Percentiles rank a stretch among this genome's conserved stretches.
Conservation (phyloP, 116 monocot genomes). For the Phalaenopsis hybrid region DNA sequence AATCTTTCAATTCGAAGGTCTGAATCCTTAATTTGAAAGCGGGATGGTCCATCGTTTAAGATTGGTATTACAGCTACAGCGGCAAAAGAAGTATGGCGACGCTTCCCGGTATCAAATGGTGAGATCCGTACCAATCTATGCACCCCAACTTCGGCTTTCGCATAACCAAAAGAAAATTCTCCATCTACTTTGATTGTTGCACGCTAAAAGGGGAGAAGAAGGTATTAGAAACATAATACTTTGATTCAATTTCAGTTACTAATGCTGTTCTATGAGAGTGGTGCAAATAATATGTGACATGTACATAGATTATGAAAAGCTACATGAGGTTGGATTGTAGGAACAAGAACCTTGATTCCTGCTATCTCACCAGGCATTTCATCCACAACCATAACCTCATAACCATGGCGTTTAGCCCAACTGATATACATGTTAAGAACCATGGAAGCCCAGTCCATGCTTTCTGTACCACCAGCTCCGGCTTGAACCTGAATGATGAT, state of each 20-base stretch:
- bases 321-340: slow-evolving; percentile 19
- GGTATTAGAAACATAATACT: background rate
- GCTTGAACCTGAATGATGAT: slow-evolving; percentile 72
- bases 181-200: slow-evolving; percentile 93
- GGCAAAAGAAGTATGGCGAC: slow-evolving; percentile 92
- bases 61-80: slow-evolving; percentile 98
- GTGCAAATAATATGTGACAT: background rate
- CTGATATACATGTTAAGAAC: slow-evolving; percentile 87
- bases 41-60: slow-evolving; percentile 49
- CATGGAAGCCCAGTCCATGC: slow-evolving; percentile 99
- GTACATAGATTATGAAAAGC: background rate
- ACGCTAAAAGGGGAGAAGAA: slow-evolving; percentile 39
- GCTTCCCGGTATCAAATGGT: slow-evolving; percentile 91
- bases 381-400: slow-evolving; percentile 68
- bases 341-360: slow-evolving; percentile 90
- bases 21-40: slow-evolving; percentile 81
- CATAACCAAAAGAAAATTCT: slow-evolving; percentile 87
- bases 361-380: slow-evolving; percentile 99
- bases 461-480: slow-evolving; percentile 97
- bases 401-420: slow-evolving; percentile 81
- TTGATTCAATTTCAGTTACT: background rate
- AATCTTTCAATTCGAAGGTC: slow-evolving; percentile 95
- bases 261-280: background rate
- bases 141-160: slow-evolving; percentile 95
- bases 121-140: slow-evolving; percentile 94